Conservation (phyloP, 306 rosid genomes). For the Sesbania bispinosa region DNA sequence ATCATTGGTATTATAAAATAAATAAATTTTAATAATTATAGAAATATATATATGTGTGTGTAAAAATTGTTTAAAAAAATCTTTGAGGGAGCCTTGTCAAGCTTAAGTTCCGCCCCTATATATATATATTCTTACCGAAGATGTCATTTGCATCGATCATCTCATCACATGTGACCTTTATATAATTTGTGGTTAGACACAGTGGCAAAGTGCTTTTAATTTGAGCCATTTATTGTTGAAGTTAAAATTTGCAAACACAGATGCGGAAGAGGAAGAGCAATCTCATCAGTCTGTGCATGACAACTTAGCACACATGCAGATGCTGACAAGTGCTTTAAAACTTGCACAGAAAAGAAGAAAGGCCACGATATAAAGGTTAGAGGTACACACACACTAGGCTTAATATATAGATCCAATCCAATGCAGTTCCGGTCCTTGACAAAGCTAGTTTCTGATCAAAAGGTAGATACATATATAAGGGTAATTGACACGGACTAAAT, state of each 20-base stretch:
- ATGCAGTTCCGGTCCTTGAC: slow-evolving; percentile 5
- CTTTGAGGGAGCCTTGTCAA: too few relatives aligned
- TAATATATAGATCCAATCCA: not conserved
- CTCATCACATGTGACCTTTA: not conserved
- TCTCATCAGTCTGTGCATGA: not conserved
- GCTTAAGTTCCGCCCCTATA: too few relatives aligned
- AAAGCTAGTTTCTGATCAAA: not conserved
- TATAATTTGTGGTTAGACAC: too few relatives aligned
- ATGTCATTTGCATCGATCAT: too few relatives aligned
- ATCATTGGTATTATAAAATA: too few relatives aligned
- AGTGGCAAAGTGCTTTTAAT: not conserved
- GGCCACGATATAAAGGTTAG: not conserved
- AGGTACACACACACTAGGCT: not conserved
- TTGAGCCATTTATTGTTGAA: not conserved
- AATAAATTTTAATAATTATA: too few relatives aligned
- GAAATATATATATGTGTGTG: too few relatives aligned
- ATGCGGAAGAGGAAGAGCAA: not conserved
- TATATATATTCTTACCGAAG: too few relatives aligned
- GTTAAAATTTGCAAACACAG: not conserved
- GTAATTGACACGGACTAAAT: not conserved
- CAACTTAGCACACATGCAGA: slow-evolving; percentile 28
- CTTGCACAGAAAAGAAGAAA: slow-evolving; percentile 22
- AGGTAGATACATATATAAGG: not conserved
- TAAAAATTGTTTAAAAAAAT: too few relatives aligned
- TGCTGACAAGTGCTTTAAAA: slow-evolving; percentile 22